Evolutionary conservation across 164 flowering plant species (phyloP).

Genomic region (Tinospora cordifolia): DNA sequence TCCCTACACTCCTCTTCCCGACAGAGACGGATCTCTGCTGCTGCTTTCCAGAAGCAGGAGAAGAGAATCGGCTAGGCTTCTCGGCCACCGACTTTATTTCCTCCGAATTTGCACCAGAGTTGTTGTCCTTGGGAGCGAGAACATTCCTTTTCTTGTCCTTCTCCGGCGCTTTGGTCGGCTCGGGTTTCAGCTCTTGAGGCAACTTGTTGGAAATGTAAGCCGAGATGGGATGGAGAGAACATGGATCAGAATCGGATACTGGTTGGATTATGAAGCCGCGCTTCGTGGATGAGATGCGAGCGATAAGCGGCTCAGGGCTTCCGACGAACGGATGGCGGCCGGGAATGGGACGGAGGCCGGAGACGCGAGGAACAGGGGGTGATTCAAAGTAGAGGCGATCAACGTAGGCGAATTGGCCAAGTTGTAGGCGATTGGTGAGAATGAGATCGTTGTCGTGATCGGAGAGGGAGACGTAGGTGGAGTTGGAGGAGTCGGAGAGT

Average conservation of each 20-base stretch:
- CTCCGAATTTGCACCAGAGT: conserved; percentile 3
- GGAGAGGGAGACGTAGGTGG: conserved; percentile 90
- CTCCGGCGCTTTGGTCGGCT: neutral
- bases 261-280: conserved; percentile 73
- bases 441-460: conserved; percentile 72
- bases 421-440: conserved; percentile 76
- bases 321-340: conserved; percentile 79
- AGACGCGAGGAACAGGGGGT: conserved; percentile 64
- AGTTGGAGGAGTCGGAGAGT: conserved; percentile 86
- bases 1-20: conserved; percentile 40
- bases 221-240: conserved; percentile 36
- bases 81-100: conserved; percentile 13
- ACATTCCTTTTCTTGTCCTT: conserved; percentile 29
- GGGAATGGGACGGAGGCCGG: conserved; percentile 64
- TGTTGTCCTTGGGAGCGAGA: conserved; percentile 27
- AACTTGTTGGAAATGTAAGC: conserved; percentile 33
- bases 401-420: conserved; percentile 78
- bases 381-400: conserved; percentile 55
- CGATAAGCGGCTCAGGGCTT: conserved; percentile 60
- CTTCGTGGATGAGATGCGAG: conserved; percentile 43
- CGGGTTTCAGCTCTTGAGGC: conserved; percentile 6
- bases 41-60: conserved; percentile 31
- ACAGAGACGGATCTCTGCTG: conserved; percentile 40
- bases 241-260: conserved; percentile 42
- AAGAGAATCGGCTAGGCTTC: conserved; percentile 49